Evolutionary conservation across 1,284 basidiomycete species (phyloP).

Genomic region (Xerocomus amazonicus): DNA sequence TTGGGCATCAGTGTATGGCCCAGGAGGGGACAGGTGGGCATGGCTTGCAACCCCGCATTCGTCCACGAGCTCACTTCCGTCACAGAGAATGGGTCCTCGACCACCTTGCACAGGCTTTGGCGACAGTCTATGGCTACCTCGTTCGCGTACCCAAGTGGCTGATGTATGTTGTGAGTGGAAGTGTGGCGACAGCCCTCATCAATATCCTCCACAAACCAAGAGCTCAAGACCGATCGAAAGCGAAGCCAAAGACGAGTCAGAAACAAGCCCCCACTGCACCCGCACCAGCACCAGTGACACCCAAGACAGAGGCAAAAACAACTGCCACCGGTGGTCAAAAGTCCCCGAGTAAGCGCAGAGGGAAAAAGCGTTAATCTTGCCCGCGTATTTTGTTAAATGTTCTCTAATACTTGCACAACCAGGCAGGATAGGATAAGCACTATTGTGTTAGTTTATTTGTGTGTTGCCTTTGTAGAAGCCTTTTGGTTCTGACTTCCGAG

Average conservation of each 20-base stretch:
- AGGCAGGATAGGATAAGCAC: too few relatives aligned
- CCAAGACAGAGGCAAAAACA: slow-evolving; percentile 19
- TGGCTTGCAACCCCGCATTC: not conserved
- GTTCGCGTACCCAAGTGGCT: slow-evolving; percentile 48
- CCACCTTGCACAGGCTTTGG: slow-evolving; percentile 49
- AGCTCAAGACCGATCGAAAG: not conserved
- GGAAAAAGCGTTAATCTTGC: slow-evolving; percentile 16
- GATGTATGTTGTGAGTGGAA: slow-evolving; percentile 47
- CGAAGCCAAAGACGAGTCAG: slow-evolving; percentile 2
- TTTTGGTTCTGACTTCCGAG: too few relatives aligned
- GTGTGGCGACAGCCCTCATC: slow-evolving; percentile 46
- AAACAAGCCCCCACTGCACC: slow-evolving; percentile 4
- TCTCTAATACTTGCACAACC: not conserved
- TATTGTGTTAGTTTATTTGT: not conserved
- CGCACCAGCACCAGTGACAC: not conserved
- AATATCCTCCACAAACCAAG: slow-evolving; percentile 41
- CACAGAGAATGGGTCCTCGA: slow-evolving; percentile 67
- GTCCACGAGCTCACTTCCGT: slow-evolving; percentile 1
- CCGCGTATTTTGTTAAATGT: not conserved
- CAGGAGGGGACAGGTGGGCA: slow-evolving; percentile 68
- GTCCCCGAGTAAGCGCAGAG: slow-evolving; percentile 28
- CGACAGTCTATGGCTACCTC: slow-evolving; percentile 48
- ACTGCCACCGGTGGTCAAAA: slow-evolving; percentile 15
- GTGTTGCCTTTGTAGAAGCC: not conserved
- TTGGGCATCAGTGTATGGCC: slow-evolving; percentile 62